Conservation (phyloP, 2,329 filamentous ascomycete species). For the Fusarium decemcellulare region DNA sequence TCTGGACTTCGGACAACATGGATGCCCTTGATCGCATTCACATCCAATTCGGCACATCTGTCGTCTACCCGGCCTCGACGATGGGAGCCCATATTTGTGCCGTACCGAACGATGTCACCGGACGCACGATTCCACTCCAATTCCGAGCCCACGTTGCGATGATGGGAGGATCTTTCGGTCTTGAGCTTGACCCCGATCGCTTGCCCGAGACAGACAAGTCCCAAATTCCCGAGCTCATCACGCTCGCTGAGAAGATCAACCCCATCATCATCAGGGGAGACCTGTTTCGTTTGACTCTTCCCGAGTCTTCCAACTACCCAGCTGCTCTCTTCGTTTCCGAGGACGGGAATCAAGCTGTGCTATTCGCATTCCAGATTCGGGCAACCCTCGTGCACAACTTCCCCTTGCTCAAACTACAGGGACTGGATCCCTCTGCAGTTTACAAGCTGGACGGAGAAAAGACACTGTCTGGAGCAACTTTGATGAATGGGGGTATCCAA, state of each 20-base stretch:
- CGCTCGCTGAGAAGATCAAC: slow-evolving; percentile 68
- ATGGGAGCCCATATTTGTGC: slow-evolving; percentile 77
- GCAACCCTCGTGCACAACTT: slow-evolving; percentile 65
- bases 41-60: slow-evolving; percentile 75
- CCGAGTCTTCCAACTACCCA: slow-evolving; percentile 73
- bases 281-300: slow-evolving; percentile 71
- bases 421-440: slow-evolving; percentile 66
- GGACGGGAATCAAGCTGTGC: slow-evolving; percentile 63
- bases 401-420: slow-evolving; percentile 68
- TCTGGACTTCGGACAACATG: slow-evolving; percentile 77
- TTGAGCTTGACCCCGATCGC: slow-evolving; percentile 72
- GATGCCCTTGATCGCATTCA: slow-evolving; percentile 72
- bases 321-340: slow-evolving; percentile 71
- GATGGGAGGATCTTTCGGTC: slow-evolving; percentile 78
- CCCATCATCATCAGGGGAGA: slow-evolving; percentile 71
- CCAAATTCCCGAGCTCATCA: slow-evolving; percentile 68
- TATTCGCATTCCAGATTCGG: slow-evolving; percentile 74
- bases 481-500: slow-evolving; percentile 75
- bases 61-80: slow-evolving; percentile 72
- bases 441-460: slow-evolving; percentile 68
- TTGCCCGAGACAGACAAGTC: slow-evolving; percentile 66
- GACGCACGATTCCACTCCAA: slow-evolving; percentile 67
- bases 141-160: slow-evolving; percentile 77
- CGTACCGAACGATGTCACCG: slow-evolving; percentile 71
- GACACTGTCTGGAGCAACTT: slow-evolving; percentile 69